These are phyloP conservation scores for Globisporangium parvum DNA, from an alignment of 352 stramenopile genomes.

Conservation along the genomic window DNA sequence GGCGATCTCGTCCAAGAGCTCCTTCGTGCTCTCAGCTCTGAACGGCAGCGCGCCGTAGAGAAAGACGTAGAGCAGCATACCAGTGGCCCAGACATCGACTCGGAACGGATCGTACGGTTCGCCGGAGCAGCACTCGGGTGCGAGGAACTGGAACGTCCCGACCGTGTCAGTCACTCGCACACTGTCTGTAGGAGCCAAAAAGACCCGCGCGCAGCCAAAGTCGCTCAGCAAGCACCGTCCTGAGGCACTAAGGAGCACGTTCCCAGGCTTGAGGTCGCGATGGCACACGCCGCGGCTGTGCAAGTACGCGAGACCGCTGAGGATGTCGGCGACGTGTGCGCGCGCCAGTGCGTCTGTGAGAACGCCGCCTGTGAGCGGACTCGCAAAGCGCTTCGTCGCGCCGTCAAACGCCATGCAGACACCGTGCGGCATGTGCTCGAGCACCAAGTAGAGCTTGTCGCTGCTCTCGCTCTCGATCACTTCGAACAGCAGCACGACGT, in stretches of 20 bases:
- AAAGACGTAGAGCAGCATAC: slow-evolving; percentile 84
- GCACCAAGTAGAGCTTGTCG: slow-evolving; percentile 83
- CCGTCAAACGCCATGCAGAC: slow-evolving; percentile 79
- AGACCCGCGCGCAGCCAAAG: slow-evolving; percentile 76
- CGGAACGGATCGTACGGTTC: slow-evolving; percentile 79
- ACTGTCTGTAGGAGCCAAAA: slow-evolving; percentile 2
- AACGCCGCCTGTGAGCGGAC: slow-evolving; percentile 39
- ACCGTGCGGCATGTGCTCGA: slow-evolving; percentile 82
- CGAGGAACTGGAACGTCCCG: slow-evolving; percentile 88
- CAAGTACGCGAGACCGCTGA: slow-evolving; percentile 77
- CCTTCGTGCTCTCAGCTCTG: slow-evolving; percentile 51
- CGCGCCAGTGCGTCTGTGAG: slow-evolving; percentile 63
- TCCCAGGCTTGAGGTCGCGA: slow-evolving; percentile 89
- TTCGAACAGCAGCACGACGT: slow-evolving; percentile 88
- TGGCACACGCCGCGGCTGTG: slow-evolving; percentile 75
- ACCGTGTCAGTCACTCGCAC: slow-evolving; percentile 63
- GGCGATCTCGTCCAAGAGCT: slow-evolving; percentile 79
- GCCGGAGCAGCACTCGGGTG: slow-evolving; percentile 83
- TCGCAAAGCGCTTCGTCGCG: slow-evolving; percentile 66
- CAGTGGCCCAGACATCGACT: slow-evolving; percentile 84
- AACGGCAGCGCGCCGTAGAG: slow-evolving; percentile 82
- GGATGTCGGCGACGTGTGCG: slow-evolving; percentile 60
- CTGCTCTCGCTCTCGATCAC: slow-evolving; percentile 75
- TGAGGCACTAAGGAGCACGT: slow-evolving; percentile 77
- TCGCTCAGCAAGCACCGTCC: slow-evolving; percentile 82